Evolutionary conservation across 768 basidiomycete species (phyloP).

Genomic region (Termitomyces sp.): DNA sequence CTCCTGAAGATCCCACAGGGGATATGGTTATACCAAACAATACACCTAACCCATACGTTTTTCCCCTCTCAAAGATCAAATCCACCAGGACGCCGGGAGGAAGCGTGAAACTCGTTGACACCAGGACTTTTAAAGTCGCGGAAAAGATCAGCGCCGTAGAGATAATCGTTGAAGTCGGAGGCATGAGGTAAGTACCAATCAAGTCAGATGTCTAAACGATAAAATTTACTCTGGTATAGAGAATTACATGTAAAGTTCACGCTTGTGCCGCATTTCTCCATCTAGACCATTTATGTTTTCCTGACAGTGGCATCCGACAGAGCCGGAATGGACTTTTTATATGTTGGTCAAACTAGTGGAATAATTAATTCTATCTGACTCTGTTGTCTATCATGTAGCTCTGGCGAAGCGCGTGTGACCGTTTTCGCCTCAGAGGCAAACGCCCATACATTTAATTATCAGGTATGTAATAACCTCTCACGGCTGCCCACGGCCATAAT

Average conservation of each 20-base stretch:
- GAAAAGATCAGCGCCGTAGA: constrained; percentile 52
- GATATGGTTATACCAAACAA: constrained; percentile 46
- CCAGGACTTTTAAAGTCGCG: constrained; percentile 45
- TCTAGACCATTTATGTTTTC: not conserved
- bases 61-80: constrained; percentile 43
- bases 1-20: constrained; percentile 31
- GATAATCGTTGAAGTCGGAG: constrained; percentile 54
- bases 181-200: constrained; percentile 40
- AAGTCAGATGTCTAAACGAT: constrained; percentile 19
- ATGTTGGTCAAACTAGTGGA: constrained; percentile 30
- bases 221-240: constrained; percentile 19
- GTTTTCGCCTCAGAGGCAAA: constrained; percentile 54
- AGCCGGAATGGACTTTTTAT: constrained; percentile 63
- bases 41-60: constrained; percentile 48
- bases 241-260: constrained; percentile 45
- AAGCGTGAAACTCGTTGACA: constrained; percentile 55
- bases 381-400: constrained; percentile 27
- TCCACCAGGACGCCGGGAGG: constrained; percentile 45
- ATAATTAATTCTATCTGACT: not conserved
- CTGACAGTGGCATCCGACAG: constrained; percentile 63
- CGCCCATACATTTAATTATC: constrained; percentile 36
- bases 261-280: not conserved
- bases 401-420: constrained; percentile 19
- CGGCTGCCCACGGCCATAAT: not conserved
- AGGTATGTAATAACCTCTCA: constrained; percentile 1